phyloP scores from a whole-genome alignment of 2,329 filamentous ascomycete genomes.

The Paramyrothecium roridum region DNA sequence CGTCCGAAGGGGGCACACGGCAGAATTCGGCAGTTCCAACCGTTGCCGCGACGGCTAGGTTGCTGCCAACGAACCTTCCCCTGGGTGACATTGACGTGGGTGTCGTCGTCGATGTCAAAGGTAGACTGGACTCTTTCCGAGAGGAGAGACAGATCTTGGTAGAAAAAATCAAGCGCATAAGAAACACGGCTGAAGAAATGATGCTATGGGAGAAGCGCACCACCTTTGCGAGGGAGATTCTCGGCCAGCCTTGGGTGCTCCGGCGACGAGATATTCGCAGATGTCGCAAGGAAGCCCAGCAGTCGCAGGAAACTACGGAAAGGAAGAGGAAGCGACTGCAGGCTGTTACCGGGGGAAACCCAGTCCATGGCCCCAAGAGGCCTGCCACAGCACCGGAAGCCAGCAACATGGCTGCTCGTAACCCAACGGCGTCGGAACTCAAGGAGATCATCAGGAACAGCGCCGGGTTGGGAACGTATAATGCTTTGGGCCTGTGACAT shows the following conservation, averaged over 20 bases:
- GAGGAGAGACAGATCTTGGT: constrained; percentile 50
- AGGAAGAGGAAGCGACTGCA: constrained; percentile 20
- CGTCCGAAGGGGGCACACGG: not conserved
- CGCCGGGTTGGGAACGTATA: constrained; percentile 25
- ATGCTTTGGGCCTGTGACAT: constrained; percentile 29
- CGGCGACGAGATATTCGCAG: constrained; percentile 43
- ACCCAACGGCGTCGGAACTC: constrained; percentile 15
- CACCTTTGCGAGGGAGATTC: constrained; percentile 46
- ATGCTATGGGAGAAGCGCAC: constrained; percentile 54
- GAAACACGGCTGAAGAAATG: constrained; percentile 54
- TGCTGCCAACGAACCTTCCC: constrained; percentile 2
- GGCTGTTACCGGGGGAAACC: constrained; percentile 9
- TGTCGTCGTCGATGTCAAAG: constrained; percentile 55
- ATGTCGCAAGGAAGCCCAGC: constrained; percentile 46
- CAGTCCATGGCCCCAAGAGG: constrained; percentile 2
- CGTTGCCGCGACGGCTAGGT: constrained; percentile 1
- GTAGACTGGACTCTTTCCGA: constrained; percentile 44
- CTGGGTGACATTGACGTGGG: constrained; percentile 45
- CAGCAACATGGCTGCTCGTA: constrained; percentile 1
- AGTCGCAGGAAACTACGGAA: constrained; percentile 20
- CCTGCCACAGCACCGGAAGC: not conserved
- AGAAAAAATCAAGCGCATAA: constrained; percentile 44
- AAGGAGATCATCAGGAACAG: constrained; percentile 21
- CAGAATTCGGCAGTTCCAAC: not conserved
- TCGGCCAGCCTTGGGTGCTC: constrained; percentile 54